Conservation (phyloP, 2,329 filamentous ascomycete genomes). For the Colletotrichum sp. region DNA sequence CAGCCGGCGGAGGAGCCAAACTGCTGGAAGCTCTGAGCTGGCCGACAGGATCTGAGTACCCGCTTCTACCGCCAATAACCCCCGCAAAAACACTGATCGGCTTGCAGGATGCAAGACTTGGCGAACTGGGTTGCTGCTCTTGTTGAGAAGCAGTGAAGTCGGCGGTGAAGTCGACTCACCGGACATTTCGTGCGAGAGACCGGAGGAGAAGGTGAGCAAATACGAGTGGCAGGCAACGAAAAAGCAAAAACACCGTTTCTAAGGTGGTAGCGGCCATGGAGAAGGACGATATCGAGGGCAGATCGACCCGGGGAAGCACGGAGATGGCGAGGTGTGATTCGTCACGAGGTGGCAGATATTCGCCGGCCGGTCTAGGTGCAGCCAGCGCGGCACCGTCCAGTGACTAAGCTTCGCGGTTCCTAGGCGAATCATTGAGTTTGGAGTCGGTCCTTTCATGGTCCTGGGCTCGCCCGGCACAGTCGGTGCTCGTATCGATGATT, state of each 20-base stretch:
- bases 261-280: background rate
- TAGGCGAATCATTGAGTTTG: background rate
- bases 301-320: background rate
- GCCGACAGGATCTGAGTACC: background rate
- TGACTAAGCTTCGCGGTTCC: background rate
- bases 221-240: background rate
- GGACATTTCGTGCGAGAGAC: background rate
- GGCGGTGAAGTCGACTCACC: slow-evolving; percentile 1
- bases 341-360: background rate
- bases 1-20: background rate
- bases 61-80: background rate
- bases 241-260: background rate
- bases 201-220: background rate
- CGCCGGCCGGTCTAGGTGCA: background rate
- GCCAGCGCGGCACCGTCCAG: background rate
- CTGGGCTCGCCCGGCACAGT: background rate
- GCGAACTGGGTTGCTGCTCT: background rate
- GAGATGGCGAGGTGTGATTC: background rate
- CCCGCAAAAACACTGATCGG: background rate
- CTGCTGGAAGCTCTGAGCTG: background rate
- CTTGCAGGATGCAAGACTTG: background rate
- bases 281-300: background rate
- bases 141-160: background rate
- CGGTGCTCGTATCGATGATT: background rate
- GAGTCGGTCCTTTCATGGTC: background rate